phyloP scores from a whole-genome alignment of 2,329 filamentous ascomycete species.

The Calonectria montana region DNA sequence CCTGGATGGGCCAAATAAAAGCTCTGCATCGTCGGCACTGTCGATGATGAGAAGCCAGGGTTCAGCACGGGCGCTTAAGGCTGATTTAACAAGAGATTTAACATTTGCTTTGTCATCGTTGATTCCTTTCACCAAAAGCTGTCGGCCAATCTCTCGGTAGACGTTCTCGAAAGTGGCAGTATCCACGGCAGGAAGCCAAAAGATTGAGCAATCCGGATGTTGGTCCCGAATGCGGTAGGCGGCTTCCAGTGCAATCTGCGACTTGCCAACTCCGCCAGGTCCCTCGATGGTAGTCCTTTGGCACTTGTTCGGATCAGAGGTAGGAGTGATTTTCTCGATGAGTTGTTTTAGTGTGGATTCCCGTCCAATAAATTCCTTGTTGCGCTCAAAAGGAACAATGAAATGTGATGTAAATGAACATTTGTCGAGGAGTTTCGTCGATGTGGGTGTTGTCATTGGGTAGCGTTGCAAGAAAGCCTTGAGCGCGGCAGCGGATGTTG shows the following conservation, averaged over 20 bases:
- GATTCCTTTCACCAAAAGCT: constrained; percentile 42
- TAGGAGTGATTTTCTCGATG: constrained; percentile 5
- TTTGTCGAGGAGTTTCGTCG: background rate
- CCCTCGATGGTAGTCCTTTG: constrained; percentile 37
- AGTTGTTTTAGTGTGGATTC: constrained; percentile 3
- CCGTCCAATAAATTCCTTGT: constrained; percentile 42
- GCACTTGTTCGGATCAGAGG: background rate
- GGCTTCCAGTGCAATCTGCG: constrained; percentile 51
- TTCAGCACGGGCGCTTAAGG: constrained; percentile 41
- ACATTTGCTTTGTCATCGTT: constrained; percentile 49
- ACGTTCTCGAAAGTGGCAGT: constrained; percentile 47
- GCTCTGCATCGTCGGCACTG: constrained; percentile 54
- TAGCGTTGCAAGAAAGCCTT: background rate
- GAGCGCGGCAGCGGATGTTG: background rate
- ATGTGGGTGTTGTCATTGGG: background rate
- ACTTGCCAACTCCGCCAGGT: constrained; percentile 53
- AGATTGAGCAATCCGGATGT: constrained; percentile 48
- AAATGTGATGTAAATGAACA: background rate
- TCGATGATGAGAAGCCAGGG: constrained; percentile 58
- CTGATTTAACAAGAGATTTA: constrained; percentile 48
- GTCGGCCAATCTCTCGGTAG: constrained; percentile 47
- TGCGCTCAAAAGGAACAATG: constrained; percentile 39
- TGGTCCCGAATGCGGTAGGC: constrained; percentile 42
- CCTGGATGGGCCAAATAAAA: constrained; percentile 39
- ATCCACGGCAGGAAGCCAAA: constrained; percentile 52